Percentiles rank a stretch among this genome's conserved stretches.
phyloP scores from a whole-genome alignment of 306 rosid genomes.

The Canavalia gladiata region DNA sequence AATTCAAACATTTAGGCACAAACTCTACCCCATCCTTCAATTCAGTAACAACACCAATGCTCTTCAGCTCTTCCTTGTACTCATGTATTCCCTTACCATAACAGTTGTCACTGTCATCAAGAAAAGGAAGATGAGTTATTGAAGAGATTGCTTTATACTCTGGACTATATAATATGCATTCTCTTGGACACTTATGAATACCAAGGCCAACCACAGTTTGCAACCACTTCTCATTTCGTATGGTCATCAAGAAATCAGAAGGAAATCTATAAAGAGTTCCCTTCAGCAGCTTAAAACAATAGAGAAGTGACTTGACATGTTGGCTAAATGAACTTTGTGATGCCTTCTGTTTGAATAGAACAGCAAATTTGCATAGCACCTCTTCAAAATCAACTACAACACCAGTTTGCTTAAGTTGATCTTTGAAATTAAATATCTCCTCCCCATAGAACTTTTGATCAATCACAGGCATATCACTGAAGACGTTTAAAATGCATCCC shows the following conservation, averaged over 20 bases:
- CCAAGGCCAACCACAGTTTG: conserved; percentile 60
- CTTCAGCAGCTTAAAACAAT: conserved; percentile 54
- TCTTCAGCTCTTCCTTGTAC: conserved; percentile 64
- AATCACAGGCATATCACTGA: conserved; percentile 60
- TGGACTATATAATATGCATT: conserved; percentile 68
- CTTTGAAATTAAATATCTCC: conserved; percentile 39
- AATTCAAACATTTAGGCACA: conserved; percentile 50
- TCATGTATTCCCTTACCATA: conserved; percentile 59
- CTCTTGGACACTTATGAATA: conserved; percentile 52
- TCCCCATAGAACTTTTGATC: conserved; percentile 58
- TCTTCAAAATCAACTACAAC: conserved; percentile 69
- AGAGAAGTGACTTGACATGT: conserved; percentile 59
- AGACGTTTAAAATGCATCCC: conserved; percentile 70
- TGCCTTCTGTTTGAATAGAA: conserved; percentile 52
- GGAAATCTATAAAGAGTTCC: conserved; percentile 44
- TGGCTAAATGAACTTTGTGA: conserved; percentile 45
- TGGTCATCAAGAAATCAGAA: conserved; percentile 23
- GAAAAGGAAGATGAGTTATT: conserved; percentile 73
- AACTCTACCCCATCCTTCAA: conserved; percentile 62
- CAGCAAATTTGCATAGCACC: conserved; percentile 51
- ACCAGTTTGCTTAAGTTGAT: conserved; percentile 55
- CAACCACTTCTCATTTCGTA: conserved; percentile 61
- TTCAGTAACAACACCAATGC: conserved; percentile 60
- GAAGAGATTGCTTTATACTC: conserved; percentile 67
- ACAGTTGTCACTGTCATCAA: conserved; percentile 58